These are phyloP conservation scores for Thuidium tamariscinum DNA, from an alignment of 225 moss, liverwort and hornwort species.

Conservation along the genomic window DNA sequence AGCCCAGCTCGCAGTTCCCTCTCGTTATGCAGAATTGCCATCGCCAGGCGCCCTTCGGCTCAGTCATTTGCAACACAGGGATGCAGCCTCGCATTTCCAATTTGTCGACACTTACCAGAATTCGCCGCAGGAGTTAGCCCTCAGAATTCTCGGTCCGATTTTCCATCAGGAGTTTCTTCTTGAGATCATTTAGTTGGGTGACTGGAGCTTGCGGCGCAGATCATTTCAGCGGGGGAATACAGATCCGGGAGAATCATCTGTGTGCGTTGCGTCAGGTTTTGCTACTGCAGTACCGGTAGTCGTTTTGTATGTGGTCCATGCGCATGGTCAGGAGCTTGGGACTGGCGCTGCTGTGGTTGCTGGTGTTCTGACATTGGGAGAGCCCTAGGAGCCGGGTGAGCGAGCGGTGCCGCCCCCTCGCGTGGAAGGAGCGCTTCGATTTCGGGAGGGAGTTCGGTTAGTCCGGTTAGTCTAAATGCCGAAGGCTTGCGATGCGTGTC, in stretches of 20 bases:
- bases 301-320: not conserved
- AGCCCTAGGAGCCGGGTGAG: not conserved
- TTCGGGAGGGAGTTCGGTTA: not conserved
- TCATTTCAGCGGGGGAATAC: not conserved
- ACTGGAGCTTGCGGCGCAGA: not conserved
- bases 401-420: not conserved
- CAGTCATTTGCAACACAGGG: not conserved
- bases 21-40: not conserved
- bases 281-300: not conserved
- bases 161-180: not conserved
- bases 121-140: not conserved
- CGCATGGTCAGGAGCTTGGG: not conserved
- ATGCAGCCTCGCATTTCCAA: not conserved
- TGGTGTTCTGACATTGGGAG: slow-evolving; percentile 6
- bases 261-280: not conserved
- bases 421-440: not conserved
- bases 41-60: not conserved
- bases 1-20: too few species aligned
- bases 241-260: not conserved
- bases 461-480: slow-evolving; percentile 27
- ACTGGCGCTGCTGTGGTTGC: not conserved
- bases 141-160: not conserved
- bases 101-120: not conserved
- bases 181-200: not conserved
- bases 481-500: slow-evolving; percentile 93